phyloP scores from a whole-genome alignment of 352 stramenopile genomes.

The Globisporangium iwayamae region DNA sequence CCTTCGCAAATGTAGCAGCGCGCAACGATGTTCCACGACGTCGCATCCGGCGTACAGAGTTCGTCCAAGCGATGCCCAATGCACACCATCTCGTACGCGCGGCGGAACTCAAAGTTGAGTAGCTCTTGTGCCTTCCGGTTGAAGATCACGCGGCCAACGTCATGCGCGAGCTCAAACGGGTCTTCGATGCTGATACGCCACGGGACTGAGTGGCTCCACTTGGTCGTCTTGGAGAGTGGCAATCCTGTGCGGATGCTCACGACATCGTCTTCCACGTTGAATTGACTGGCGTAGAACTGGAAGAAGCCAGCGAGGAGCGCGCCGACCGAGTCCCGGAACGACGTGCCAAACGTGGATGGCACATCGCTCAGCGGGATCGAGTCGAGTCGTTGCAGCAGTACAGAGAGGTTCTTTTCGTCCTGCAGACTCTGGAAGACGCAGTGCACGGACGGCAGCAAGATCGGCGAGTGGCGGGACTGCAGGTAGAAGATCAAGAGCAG shows the following conservation, averaged over 20 bases:
- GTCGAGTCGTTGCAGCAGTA: conserved; percentile 58
- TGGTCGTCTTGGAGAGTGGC: conserved; percentile 60
- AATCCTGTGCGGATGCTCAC: conserved; percentile 89
- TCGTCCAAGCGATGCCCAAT: conserved; percentile 41
- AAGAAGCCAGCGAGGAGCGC: conserved; percentile 96
- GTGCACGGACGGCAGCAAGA: conserved; percentile 46
- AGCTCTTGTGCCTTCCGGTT: conserved; percentile 62
- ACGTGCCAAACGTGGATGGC: conserved; percentile 51
- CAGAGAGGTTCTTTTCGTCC: conserved; percentile 90
- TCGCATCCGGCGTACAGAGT: conserved; percentile 49
- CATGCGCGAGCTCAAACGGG: conserved; percentile 79
- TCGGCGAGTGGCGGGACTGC: conserved; percentile 61
- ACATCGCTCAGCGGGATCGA: conserved; percentile 53
- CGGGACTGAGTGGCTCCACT: conserved; percentile 56
- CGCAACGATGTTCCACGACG: conserved; percentile 40
- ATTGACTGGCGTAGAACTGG: conserved; percentile 93
- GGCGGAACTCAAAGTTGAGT: conserved; percentile 52
- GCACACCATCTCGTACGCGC: conserved; percentile 50
- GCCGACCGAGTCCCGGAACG: conserved; percentile 82
- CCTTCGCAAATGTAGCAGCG: conserved; percentile 67
- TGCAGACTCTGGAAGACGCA: conserved; percentile 61
- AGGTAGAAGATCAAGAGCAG: conserved; percentile 97
- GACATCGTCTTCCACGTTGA: conserved; percentile 93
- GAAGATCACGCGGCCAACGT: conserved; percentile 79
- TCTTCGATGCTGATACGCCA: conserved; percentile 88